Conservation (phyloP, 2,329 filamentous ascomycete genomes). For the Myriosclerotinia scirpicola region DNA sequence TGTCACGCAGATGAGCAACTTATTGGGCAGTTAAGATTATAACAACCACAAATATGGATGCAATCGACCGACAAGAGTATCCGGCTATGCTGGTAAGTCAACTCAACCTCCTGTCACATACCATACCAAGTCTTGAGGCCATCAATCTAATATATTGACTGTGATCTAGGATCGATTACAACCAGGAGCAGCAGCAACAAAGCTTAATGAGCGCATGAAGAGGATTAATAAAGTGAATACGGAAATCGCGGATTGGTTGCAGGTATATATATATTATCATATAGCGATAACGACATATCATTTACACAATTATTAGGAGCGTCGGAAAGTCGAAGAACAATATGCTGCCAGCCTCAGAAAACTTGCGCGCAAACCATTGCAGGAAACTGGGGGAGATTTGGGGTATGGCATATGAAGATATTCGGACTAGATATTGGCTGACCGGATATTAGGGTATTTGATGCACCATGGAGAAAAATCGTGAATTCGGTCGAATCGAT, state of each 20-base stretch:
- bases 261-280: conserved; percentile 65
- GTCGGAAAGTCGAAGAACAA: conserved; percentile 84
- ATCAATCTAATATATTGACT: conserved; percentile 24
- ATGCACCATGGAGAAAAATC: conserved; percentile 86
- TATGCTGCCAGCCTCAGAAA: conserved; percentile 83
- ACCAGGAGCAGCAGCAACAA: conserved; percentile 75
- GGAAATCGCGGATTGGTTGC: conserved; percentile 95
- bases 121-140: conserved; percentile 27
- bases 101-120: conserved; percentile 26
- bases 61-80: conserved; percentile 84
- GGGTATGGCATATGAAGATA: conserved; percentile 64
- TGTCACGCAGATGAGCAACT: conserved; percentile 31
- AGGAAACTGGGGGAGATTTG: conserved; percentile 75
- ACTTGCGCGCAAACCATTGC: conserved; percentile 71
- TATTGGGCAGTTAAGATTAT: conserved; percentile 6
- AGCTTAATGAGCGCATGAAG: conserved; percentile 83
- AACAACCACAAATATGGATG: conserved; percentile 58
- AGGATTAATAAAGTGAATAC: conserved; percentile 82
- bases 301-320: conserved; percentile 63
- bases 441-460: conserved; percentile 69
- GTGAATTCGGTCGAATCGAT: conserved; percentile 75
- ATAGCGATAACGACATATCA: conserved; percentile 25
- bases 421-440: not conserved
- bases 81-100: conserved; percentile 84
- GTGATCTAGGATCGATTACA: conserved; percentile 69